phyloP scores from a whole-genome alignment of 257 asterid species.

The Ilex asprella region DNA sequence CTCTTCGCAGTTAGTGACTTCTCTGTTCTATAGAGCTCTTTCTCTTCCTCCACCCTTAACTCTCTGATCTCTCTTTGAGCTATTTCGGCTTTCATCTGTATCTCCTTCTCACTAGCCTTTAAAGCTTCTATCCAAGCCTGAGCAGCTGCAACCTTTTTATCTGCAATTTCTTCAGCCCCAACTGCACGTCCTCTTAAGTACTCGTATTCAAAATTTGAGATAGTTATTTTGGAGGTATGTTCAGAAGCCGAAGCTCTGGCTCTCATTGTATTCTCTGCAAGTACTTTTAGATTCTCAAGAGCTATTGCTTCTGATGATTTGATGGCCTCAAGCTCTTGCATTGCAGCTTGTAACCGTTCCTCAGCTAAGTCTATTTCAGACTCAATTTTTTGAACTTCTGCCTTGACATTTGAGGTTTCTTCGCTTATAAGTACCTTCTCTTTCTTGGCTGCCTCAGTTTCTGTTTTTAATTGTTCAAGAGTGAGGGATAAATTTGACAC shows the following conservation, averaged over 20 bases:
- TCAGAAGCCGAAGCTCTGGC: constrained; percentile 49
- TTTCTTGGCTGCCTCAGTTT: constrained; percentile 42
- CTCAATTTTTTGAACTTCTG: constrained; percentile 48
- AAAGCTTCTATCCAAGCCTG: constrained; percentile 87
- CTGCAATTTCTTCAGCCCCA: constrained; percentile 67
- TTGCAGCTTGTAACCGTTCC: constrained; percentile 50
- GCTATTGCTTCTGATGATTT: constrained; percentile 63
- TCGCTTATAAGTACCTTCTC: constrained; percentile 35
- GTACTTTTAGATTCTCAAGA: constrained; percentile 49
- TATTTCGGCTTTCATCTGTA: constrained; percentile 44
- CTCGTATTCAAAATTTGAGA: constrained; percentile 71
- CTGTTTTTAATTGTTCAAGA: constrained; percentile 48
- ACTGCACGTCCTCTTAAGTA: constrained; percentile 68
- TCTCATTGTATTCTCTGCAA: constrained; percentile 40
- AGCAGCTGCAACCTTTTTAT: constrained; percentile 78
- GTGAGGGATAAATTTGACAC: constrained; percentile 40
- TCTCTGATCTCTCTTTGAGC: constrained; percentile 45
- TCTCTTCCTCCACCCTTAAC: constrained; percentile 40
- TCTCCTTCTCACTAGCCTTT: constrained; percentile 74
- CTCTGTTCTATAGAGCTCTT: constrained; percentile 27
- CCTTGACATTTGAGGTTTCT: constrained; percentile 39
- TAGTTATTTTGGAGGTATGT: constrained; percentile 44
- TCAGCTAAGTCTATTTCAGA: constrained; percentile 48
- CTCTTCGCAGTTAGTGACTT: constrained; percentile 23
- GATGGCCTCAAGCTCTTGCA: constrained; percentile 48